Percentiles rank a stretch among this genome's conserved stretches.
Conservation (phyloP, 768 basidiomycete genomes). For the Clathrus columnatus region DNA sequence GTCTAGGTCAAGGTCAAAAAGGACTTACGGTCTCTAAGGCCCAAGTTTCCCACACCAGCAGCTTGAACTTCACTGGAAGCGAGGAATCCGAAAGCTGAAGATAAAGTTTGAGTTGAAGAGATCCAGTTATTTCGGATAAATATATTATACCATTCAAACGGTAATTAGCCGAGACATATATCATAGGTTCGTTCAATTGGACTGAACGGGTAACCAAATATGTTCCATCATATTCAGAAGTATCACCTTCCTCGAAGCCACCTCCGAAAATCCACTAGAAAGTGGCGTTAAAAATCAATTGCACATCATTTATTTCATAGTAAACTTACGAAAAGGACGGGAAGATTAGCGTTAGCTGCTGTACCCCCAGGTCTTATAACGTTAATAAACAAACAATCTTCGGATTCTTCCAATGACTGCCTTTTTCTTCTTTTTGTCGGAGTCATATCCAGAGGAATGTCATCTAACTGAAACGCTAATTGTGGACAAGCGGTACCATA, state of each 20-base stretch:
- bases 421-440: conserved; percentile 8
- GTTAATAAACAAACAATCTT: conserved; percentile 39
- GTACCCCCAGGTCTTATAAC: conserved; percentile 37
- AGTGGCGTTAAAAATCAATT: conserved; percentile 12
- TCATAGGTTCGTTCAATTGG: conserved; percentile 23
- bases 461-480: conserved; percentile 16
- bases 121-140: neutral
- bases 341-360: conserved; percentile 35
- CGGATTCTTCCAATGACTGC: neutral
- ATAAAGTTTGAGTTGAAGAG: neutral
- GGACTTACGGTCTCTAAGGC: conserved; percentile 14
- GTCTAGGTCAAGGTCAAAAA: neutral
- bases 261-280: conserved; percentile 26
- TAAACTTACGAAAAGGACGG: conserved; percentile 40
- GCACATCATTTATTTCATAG: neutral
- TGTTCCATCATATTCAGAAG: conserved; percentile 15
- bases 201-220: conserved; percentile 26
- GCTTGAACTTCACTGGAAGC: conserved; percentile 10
- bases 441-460: conserved; percentile 12
- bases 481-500: conserved; percentile 36
- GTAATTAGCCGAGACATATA: conserved; percentile 35
- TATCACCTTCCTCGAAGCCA: conserved; percentile 26
- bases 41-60: conserved; percentile 14
- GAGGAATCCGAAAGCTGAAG: conserved; percentile 18
- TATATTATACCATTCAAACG: conserved; percentile 25